phyloP scores from a whole-genome alignment of 2,329 filamentous ascomycete genomes.

The Pseudogymnoascus sp. region DNA sequence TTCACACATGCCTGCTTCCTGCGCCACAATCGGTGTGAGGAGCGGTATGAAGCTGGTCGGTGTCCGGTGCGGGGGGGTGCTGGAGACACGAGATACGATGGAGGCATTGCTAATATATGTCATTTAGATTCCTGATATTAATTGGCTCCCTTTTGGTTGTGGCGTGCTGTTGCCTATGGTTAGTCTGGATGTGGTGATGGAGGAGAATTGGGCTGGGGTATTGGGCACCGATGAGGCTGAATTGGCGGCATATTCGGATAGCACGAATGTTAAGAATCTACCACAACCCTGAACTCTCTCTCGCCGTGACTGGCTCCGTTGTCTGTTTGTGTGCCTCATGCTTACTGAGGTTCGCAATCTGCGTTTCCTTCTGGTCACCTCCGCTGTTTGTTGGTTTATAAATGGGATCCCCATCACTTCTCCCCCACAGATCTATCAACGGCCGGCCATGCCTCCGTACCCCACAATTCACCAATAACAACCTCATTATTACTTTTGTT shows the following conservation, averaged over 20 bases:
- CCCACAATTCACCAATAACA: neutral
- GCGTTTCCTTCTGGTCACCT: neutral
- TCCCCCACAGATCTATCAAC: neutral
- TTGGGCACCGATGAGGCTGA: neutral
- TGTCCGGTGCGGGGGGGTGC: neutral
- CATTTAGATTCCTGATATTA: neutral
- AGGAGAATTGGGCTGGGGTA: neutral
- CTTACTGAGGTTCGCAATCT: neutral
- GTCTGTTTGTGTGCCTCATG: neutral
- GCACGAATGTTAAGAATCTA: neutral
- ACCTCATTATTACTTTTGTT: neutral
- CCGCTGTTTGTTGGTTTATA: neutral
- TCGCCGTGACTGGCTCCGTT: neutral
- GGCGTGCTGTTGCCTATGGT: neutral
- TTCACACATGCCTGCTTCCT: neutral
- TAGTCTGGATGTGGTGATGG: neutral
- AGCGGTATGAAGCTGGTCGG: neutral
- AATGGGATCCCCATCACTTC: neutral
- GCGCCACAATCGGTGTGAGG: neutral
- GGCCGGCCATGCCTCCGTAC: neutral
- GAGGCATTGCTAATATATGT: neutral
- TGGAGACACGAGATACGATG: neutral
- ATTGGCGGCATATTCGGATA: too few species aligned
- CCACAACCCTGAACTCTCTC: neutral
- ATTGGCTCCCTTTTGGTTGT: neutral